These are phyloP conservation scores for Dactylonectria estremocensis DNA, from an alignment of 2,329 filamentous ascomycete species.

Conservation along the genomic window DNA sequence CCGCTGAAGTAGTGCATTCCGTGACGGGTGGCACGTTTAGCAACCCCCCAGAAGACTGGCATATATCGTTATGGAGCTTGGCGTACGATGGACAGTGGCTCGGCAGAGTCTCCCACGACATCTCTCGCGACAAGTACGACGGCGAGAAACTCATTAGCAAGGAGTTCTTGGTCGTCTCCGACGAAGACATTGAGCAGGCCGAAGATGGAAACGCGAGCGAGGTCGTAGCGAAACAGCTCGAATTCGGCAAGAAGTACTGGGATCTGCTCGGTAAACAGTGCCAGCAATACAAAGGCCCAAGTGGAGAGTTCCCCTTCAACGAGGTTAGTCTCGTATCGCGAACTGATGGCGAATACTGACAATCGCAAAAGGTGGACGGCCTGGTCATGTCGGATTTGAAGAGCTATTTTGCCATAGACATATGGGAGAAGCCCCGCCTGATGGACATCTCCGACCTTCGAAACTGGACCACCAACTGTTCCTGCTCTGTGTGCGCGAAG, in stretches of 20 bases:
- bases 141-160: not conserved
- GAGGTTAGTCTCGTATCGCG: conserved; percentile 20
- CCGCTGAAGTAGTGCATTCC: not conserved
- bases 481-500: not conserved
- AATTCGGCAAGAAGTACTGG: conserved; percentile 5
- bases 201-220: not conserved
- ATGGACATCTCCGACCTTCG: not conserved
- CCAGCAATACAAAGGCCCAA: conserved; percentile 9
- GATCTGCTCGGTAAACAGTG: conserved; percentile 14
- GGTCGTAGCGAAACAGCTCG: not conserved
- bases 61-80: not conserved
- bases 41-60: not conserved
- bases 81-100: not conserved
- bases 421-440: not conserved
- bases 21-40: not conserved
- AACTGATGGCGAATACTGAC: not conserved
- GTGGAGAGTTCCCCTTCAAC: not conserved
- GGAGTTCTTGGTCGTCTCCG: not conserved
- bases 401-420: not conserved
- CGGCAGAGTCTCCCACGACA: too few relatives aligned
- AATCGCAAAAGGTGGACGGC: not conserved
- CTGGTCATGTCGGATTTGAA: not conserved
- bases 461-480: not conserved
- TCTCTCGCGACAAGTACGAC: not conserved
- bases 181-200: not conserved